Conservation (phyloP, 257 asterid species). For the Nicotiana sylvestris region DNA sequence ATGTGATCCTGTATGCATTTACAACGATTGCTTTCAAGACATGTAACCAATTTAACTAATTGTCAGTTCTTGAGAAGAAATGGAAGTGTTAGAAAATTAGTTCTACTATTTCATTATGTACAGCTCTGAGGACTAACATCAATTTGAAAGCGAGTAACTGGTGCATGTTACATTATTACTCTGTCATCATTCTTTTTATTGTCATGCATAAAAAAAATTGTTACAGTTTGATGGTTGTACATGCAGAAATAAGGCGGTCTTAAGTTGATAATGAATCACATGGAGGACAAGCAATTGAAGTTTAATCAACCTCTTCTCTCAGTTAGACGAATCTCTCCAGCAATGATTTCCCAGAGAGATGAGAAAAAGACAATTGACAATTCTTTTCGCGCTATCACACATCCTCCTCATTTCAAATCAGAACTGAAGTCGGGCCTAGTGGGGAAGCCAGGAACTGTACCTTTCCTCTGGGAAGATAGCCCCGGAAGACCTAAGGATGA, state of each 20-base stretch:
- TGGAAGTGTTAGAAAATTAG: not conserved
- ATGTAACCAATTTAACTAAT: too few species aligned
- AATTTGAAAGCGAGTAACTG: not conserved
- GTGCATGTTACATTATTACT: not conserved
- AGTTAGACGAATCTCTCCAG: conserved; percentile 44
- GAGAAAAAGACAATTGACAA: conserved; percentile 19
- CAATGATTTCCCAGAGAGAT: conserved; percentile 23
- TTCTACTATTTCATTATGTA: not conserved
- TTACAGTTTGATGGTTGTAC: conserved; percentile 3
- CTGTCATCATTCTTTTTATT: not conserved
- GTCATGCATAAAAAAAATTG: not conserved
- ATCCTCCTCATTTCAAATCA: conserved; percentile 48
- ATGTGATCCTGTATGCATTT: too few species aligned
- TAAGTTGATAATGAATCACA: conserved; percentile 37
- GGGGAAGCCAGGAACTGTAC: conserved; percentile 55
- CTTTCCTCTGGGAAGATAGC: conserved; percentile 67
- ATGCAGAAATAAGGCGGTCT: conserved; percentile 27
- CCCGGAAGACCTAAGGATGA: conserved; percentile 74
- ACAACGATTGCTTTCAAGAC: too few species aligned
- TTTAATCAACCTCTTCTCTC: conserved; percentile 59
- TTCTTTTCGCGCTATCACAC: conserved; percentile 24
- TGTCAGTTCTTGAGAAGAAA: too few species aligned
- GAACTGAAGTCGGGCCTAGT: conserved; percentile 74
- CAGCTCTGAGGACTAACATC: not conserved
- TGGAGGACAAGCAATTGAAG: conserved; percentile 67